Percentiles rank a stretch among this genome's conserved stretches.
phyloP scores from a whole-genome alignment of 2,329 filamentous ascomycete genomes.

The Fusarium marasasianum region DNA sequence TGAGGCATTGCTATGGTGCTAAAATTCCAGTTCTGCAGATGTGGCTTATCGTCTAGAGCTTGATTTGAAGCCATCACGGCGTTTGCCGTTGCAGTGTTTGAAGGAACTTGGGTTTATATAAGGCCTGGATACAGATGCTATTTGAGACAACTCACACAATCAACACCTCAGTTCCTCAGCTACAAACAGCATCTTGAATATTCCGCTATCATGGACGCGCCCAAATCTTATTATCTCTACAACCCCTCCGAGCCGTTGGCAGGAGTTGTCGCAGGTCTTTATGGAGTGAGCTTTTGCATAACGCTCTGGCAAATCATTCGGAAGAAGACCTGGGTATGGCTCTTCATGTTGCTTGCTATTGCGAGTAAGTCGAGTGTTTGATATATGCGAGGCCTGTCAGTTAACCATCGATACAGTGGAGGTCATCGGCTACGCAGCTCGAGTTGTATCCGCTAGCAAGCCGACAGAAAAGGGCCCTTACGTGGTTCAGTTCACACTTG shows the following conservation, averaged over 20 bases:
- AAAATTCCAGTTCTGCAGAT: neutral
- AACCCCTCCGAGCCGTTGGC: slow-evolving; percentile 27
- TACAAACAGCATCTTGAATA: neutral
- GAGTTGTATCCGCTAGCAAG: slow-evolving; percentile 24
- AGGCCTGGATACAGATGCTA: neutral
- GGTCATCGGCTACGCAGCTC: slow-evolving; percentile 24
- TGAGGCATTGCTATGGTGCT: slow-evolving; percentile 2
- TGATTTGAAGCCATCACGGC: neutral
- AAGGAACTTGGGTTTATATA: neutral
- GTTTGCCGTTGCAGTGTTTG: neutral
- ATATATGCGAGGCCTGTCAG: rapidly evolving
- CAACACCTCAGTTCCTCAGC: neutral
- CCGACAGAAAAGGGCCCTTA: slow-evolving; percentile 28
- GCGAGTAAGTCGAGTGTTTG: neutral
- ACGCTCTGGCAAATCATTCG: slow-evolving; percentile 30
- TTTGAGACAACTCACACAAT: neutral
- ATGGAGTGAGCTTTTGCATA: slow-evolving; percentile 22
- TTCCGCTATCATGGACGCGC: neutral
- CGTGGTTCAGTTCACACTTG: slow-evolving; percentile 33
- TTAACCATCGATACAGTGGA: slow-evolving; percentile 20
- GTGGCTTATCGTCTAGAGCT: neutral
- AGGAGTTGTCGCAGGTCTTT: slow-evolving; percentile 31
- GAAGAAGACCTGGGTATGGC: slow-evolving; percentile 35
- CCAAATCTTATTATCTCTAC: slow-evolving; percentile 30
- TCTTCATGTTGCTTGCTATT: slow-evolving; percentile 30